These are phyloP conservation scores for Penicillium silybi DNA, from an alignment of 495 filamentous ascomycete genomes.

Conservation along the genomic window DNA sequence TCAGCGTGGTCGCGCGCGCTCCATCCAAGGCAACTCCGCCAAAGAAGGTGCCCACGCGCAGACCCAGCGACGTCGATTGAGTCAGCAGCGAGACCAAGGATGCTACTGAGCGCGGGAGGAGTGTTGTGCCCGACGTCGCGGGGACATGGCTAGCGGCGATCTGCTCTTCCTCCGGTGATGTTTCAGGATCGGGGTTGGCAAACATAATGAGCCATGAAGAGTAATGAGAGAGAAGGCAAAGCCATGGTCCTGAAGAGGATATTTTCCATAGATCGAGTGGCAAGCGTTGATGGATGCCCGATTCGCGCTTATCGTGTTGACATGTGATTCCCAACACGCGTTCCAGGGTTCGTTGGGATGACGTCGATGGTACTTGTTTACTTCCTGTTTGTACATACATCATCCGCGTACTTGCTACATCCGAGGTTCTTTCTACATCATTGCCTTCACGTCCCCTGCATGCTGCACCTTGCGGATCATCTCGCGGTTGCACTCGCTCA, in stretches of 20 bases:
- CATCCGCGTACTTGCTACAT: not conserved
- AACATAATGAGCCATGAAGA: constrained; percentile 30
- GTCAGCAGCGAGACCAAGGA: constrained; percentile 66
- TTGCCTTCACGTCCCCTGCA: constrained; percentile 48
- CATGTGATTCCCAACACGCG: constrained; percentile 20
- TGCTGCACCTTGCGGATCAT: constrained; percentile 52
- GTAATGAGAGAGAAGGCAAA: not conserved
- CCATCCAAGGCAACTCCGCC: constrained; percentile 62
- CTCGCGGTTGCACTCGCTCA: constrained; percentile 48
- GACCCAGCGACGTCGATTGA: constrained; percentile 63
- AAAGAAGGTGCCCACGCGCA: constrained; percentile 66
- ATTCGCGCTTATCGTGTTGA: constrained; percentile 4
- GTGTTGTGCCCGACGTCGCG: constrained; percentile 48
- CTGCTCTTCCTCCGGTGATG: constrained; percentile 7
- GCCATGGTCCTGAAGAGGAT: not conserved
- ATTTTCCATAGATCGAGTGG: not conserved
- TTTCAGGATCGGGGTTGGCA: constrained; percentile 4
- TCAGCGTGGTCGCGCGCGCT: constrained; percentile 64
- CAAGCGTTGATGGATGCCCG: no score
- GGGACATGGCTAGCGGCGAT: constrained; percentile 22
- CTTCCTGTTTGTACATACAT: not conserved
- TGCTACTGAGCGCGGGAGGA: constrained; percentile 64
- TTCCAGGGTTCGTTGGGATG: constrained; percentile 2
- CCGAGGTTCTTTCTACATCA: constrained; percentile 25
- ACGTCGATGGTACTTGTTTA: constrained; percentile 5